These are phyloP conservation scores for Fusarium pseudonygamai DNA, from an alignment of 2,329 filamentous ascomycete species.

Conservation along the genomic window DNA sequence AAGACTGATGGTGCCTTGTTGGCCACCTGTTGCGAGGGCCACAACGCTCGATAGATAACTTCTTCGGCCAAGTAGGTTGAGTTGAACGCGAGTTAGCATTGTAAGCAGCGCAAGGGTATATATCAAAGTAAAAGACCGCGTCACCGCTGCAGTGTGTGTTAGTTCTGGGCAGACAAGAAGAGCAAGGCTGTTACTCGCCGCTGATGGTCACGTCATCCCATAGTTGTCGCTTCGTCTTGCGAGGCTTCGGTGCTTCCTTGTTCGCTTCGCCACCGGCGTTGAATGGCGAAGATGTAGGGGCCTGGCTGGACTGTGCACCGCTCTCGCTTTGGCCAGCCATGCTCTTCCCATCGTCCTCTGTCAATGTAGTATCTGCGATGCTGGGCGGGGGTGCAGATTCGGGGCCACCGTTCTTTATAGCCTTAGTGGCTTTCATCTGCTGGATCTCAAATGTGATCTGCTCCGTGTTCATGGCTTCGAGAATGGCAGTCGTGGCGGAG, in stretches of 20 bases:
- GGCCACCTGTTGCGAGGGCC: constrained; percentile 80
- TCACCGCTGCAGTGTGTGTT: constrained; percentile 71
- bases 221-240: constrained; percentile 87
- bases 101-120: constrained; percentile 91
- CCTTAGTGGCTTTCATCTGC: constrained; percentile 82
- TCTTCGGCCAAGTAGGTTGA: constrained; percentile 93
- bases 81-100: constrained; percentile 91
- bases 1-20: constrained; percentile 81
- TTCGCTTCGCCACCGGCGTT: constrained; percentile 49
- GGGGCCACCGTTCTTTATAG: constrained; percentile 65
- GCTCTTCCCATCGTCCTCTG: constrained; percentile 85
- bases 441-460: constrained; percentile 93
- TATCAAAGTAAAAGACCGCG: constrained; percentile 87
- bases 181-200: constrained; percentile 65
- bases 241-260: constrained; percentile 58
- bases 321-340: constrained; percentile 79
- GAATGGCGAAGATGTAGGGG: constrained; percentile 65
- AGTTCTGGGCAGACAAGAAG: neutral
- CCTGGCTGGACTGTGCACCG: constrained; percentile 84
- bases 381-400: constrained; percentile 65
- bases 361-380: constrained; percentile 75
- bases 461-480: constrained; percentile 89
- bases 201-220: constrained; percentile 98
- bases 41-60: constrained; percentile 97
- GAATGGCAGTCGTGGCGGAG: constrained; percentile 87